Base-by-base conservation (phyloP, 225 moss, liverwort and hornwort genomes). In the Polytrichum commune region DNA sequence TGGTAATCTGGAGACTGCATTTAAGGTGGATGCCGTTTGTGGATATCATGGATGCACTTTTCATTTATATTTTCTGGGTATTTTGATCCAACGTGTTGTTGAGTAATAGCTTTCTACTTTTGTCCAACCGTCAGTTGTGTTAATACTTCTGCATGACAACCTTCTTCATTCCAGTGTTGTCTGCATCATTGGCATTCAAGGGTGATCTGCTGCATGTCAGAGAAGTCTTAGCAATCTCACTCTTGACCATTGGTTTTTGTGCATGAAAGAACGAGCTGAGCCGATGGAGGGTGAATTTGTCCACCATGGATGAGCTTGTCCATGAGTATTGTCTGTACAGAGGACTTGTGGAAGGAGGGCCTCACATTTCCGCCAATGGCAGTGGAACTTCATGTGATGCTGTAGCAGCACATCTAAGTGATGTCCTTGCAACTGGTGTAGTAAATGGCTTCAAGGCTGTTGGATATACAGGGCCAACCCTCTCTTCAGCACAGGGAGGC, bases 281-380 rank as follows among this genome's bases (percentile, higher is more conserved):
- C 83, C 81, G 91, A 56, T 77, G 89, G 81, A 89, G 85, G 72
- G 63, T 92, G 71, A 85, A 83, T 65, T 74, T 68, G 71, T 65
- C 82, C 67, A 78, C 83, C 68, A 78, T 92, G 74, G 89, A 92
- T 71, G 91, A 92, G 79, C 75, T 92, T 72, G 91, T 89, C 53
- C 86, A 79, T 65, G 91, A 92, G 76, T 92, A 92, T 76, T 85
- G 91, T 76, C 60, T 92, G 74, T 92, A 89, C 78, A 89, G 91
- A 78, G 91, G 91, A 71, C 83, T 92, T 23, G 79, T 85, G 67
- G 89, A 85, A 74, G 81, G 91, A 72, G 79, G 81, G 55, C 69
- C 77, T 27, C 78, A 73, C 19, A 70, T 71, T 62, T 78, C 69
- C 53, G 68, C 68, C 72, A 76, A 74, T 66, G 69, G 74, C 32